Base-by-base conservation (phyloP, 148 eudicot species). In the Vaccinium darrowii region DNA sequence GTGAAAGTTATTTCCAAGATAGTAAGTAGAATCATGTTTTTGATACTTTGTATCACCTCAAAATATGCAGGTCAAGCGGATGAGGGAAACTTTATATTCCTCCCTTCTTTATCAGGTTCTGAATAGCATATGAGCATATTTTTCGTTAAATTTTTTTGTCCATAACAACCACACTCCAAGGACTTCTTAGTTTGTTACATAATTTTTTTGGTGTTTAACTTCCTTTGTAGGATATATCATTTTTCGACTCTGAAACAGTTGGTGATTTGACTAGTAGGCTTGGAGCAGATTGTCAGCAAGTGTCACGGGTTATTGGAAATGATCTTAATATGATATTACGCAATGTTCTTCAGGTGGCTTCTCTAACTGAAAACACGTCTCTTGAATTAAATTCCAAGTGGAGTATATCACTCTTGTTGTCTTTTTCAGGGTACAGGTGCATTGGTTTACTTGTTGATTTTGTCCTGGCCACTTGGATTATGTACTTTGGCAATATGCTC, bases 201-300 rank as follows among this genome's bases (percentile, higher is more conserved):
- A 69, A 57, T 33, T 43, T 49, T 78, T 84, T 78, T 16, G 14
- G 52, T 49, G 12, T 57, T 49, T 13, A 30, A 81, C 83, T 79
- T 86, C 39, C 58, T 84, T 85, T 89, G 88, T 84, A 97, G 99
- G 99, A 97, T 85, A 94, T 95, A 82, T 90, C 93, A 43, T 97
- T 95, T 91, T 97, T 97, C 74, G 98, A 97, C 90, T 81, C 90
- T 63, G 90, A 93, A 87, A 95, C 98, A 74, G 96, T 97, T 87
- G 99, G 99, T 87, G 98, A 91, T 84, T 94, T 97, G 90, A 97
- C 99, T 16, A 97, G 99, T 88, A 94, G 99, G 91, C 96, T 97
- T 80, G 98, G 99, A 85, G 95, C 99, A 86, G 99, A 97, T 89
- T 97, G 99, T 89, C 98, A 95, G 92, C 99, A 97, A 88, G 99